Evolutionary conservation across 768 basidiomycete species (phyloP).

Genomic region (Hericium rajendrae): DNA sequence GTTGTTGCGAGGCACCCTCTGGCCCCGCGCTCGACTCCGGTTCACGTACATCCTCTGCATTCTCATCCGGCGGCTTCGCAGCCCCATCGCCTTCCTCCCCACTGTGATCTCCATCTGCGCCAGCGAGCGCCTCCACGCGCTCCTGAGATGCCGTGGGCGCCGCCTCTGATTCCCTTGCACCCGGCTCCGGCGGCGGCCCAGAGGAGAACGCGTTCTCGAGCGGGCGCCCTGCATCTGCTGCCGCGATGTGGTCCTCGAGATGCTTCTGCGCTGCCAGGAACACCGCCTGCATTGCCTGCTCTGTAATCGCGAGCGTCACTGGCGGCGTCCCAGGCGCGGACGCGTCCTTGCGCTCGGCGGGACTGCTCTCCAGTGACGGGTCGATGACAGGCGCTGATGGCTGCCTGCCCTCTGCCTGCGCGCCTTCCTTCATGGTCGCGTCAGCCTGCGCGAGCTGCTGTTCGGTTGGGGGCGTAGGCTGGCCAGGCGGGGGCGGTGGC

Average conservation of each 20-base stretch:
- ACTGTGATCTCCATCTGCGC: neutral
- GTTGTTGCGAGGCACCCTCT: neutral
- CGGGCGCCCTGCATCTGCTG: neutral
- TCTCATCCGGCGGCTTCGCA: neutral
- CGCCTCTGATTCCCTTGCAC: neutral
- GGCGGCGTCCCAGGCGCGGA: slow-evolving; percentile 7
- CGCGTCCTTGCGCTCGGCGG: slow-evolving; percentile 8
- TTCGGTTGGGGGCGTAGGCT: neutral
- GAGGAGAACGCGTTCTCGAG: slow-evolving; percentile 6
- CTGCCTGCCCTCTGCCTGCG: slow-evolving; percentile 1
- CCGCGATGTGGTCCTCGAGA: slow-evolving; percentile 5
- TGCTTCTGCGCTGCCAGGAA: slow-evolving; percentile 26
- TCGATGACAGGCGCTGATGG: slow-evolving; percentile 25
- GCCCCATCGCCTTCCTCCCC: neutral
- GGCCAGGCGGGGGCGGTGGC: slow-evolving; percentile 1
- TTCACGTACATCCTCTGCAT: neutral
- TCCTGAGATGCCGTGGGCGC: neutral
- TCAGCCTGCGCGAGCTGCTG: slow-evolving; percentile 7
- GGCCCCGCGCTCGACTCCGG: neutral
- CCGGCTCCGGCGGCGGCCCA: neutral
- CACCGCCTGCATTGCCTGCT: slow-evolving; percentile 24
- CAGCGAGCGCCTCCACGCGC: neutral
- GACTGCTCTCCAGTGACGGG: slow-evolving; percentile 23
- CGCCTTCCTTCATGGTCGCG: neutral
- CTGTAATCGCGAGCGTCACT: slow-evolving; percentile 16